Percentiles rank a stretch among this genome's conserved stretches.
Evolutionary conservation across 768 basidiomycete species (phyloP).

Genomic region (Trametes villosa): DNA sequence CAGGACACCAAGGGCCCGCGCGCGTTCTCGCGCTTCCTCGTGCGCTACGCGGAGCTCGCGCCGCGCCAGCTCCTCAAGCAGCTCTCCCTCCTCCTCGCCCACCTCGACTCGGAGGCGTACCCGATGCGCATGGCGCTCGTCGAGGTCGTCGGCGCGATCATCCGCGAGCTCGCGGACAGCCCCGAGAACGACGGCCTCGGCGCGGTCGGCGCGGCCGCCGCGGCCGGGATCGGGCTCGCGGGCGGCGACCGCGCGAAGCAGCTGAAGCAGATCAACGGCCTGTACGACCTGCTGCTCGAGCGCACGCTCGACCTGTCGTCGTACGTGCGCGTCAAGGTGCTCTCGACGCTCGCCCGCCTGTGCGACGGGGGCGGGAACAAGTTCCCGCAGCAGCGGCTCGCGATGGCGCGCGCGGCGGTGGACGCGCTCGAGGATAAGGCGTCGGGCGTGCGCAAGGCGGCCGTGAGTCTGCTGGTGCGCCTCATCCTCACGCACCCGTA

Average conservation of each 20-base stretch:
- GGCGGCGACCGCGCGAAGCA: constrained; percentile 49
- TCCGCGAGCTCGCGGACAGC: constrained; percentile 73
- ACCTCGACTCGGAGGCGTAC: constrained; percentile 96
- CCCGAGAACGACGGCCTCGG: constrained; percentile 34
- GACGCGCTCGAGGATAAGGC: constrained; percentile 89
- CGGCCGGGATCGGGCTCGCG: constrained; percentile 23
- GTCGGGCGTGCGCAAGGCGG: constrained; percentile 83
- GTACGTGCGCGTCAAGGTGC: constrained; percentile 90
- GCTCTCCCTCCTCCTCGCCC: constrained; percentile 79
- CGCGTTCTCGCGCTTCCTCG: constrained; percentile 83
- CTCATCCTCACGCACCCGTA: constrained; percentile 90
- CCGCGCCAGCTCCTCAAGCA: constrained; percentile 88
- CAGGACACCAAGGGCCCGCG: constrained; percentile 89
- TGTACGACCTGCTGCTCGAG: constrained; percentile 84
- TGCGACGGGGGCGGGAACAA: constrained; percentile 77
- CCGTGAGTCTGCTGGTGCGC: constrained; percentile 74
- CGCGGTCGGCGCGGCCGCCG: background rate
- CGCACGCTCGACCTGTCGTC: constrained; percentile 88
- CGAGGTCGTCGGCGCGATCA: constrained; percentile 86
- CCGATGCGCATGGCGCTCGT: constrained; percentile 95
- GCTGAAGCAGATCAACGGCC: constrained; percentile 75
- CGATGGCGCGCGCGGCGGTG: constrained; percentile 76
- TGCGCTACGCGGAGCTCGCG: constrained; percentile 76
- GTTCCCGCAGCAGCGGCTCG: constrained; percentile 85
- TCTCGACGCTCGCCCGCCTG: constrained; percentile 73